Evolutionary conservation across 371 early-diverging fungal species (phyloP).

Genomic region (Rhizopus stolonifer): DNA sequence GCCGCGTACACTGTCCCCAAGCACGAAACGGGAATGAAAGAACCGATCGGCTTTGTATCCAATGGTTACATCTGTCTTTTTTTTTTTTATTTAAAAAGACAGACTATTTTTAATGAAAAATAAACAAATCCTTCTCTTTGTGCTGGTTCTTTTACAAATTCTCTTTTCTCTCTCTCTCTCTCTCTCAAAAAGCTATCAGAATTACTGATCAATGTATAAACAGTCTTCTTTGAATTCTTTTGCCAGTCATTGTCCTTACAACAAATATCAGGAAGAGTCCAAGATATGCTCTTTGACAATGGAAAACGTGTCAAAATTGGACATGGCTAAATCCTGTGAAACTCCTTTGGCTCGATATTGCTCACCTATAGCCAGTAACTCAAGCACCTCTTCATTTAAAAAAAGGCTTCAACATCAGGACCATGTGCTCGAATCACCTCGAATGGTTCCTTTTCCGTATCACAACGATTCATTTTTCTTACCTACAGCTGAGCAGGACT

Average conservation of each 20-base stretch:
- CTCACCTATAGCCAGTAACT: neutral
- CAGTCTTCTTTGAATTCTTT: neutral
- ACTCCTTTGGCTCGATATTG: slow-evolving; percentile 24
- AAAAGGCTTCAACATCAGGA: slow-evolving; percentile 9
- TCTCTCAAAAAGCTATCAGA: neutral
- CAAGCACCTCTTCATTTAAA: neutral
- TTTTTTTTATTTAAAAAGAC: neutral
- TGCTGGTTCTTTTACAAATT: no score
- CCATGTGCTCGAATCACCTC: slow-evolving; percentile 23
- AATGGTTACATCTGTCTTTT: neutral
- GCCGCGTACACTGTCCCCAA: neutral
- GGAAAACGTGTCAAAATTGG: slow-evolving; percentile 22
- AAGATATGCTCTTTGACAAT: slow-evolving; percentile 11
- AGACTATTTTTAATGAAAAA: no score
- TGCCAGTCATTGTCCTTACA: neutral
- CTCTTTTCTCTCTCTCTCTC: neutral
- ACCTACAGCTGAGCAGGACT: slow-evolving; percentile 29
- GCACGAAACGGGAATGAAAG: neutral
- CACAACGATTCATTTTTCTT: slow-evolving; percentile 30
- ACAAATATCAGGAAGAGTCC: neutral
- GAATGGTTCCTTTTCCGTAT: slow-evolving; percentile 26
- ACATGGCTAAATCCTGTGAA: slow-evolving; percentile 10
- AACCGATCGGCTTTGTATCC: neutral
- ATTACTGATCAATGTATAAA: neutral
- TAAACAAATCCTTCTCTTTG: no score